These are phyloP conservation scores for Pyricularia sp. DNA, from an alignment of 2,329 filamentous ascomycete species.

Conservation along the genomic window DNA sequence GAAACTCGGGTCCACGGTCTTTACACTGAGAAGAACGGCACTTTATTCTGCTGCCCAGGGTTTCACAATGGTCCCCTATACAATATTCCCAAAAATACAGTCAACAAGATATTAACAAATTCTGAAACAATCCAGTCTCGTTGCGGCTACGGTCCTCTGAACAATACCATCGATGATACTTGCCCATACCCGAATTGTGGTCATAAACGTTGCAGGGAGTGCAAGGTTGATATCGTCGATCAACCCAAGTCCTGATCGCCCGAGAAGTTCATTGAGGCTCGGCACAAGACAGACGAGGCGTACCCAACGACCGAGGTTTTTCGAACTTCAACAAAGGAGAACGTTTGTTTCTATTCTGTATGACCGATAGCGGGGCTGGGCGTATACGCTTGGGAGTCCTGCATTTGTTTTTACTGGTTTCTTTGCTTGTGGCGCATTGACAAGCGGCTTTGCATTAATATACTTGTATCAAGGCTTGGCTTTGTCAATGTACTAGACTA, in stretches of 20 bases:
- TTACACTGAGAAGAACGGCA: neutral
- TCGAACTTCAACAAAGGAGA: neutral
- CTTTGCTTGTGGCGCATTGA: neutral
- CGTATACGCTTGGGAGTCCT: neutral
- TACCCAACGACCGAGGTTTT: neutral
- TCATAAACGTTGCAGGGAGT: neutral
- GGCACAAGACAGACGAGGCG: neutral
- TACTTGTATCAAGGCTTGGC: neutral
- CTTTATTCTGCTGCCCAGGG: neutral
- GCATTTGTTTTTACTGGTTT: neutral
- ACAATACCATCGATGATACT: accelerated
- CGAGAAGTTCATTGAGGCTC: neutral
- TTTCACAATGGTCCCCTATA: neutral
- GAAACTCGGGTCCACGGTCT: neutral
- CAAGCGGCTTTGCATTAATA: neutral
- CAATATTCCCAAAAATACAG: neutral
- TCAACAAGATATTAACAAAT: neutral
- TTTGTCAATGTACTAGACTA: neutral
- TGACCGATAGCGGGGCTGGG: neutral
- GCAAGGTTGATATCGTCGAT: neutral
- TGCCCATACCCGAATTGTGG: neutral
- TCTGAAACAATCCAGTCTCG: neutral
- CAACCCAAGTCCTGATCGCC: neutral
- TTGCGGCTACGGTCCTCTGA: neutral
- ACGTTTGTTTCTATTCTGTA: neutral